Percentiles rank a stretch among this genome's conserved stretches.
phyloP scores from a whole-genome alignment of 371 early-diverging fungal genomes.

The Lichtheimia ramosa region DNA sequence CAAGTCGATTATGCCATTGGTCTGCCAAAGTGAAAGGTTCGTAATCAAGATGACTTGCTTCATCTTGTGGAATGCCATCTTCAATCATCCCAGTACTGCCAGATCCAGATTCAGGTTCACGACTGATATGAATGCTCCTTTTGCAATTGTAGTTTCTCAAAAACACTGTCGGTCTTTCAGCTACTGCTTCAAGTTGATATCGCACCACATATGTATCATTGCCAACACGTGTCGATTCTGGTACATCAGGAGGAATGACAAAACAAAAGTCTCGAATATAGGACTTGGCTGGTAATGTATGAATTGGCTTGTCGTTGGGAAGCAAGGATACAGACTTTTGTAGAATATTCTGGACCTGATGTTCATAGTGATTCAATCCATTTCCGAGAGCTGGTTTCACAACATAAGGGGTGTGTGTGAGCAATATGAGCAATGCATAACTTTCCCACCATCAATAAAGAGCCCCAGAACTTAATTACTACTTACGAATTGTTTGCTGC shows the following conservation, averaged over 20 bases:
- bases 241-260: slow-evolving; percentile 31
- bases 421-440: too few relatives aligned
- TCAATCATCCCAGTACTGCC: neutral
- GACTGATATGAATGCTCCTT: slow-evolving; percentile 16
- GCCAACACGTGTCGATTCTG: slow-evolving; percentile 36
- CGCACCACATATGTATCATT: slow-evolving; percentile 28
- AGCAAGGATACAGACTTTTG: too few relatives aligned
- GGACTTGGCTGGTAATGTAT: too few relatives aligned
- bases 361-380: too few relatives aligned
- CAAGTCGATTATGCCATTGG: slow-evolving; percentile 38
- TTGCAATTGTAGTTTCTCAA: slow-evolving; percentile 20
- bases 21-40: slow-evolving; percentile 31
- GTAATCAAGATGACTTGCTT: slow-evolving; percentile 17
- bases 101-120: neutral
- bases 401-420: too few relatives aligned
- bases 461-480: neutral
- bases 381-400: too few relatives aligned
- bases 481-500: slow-evolving; percentile 10
- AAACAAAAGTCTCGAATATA: slow-evolving; percentile 28
- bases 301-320: too few relatives aligned
- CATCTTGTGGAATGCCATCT: neutral
- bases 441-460: too few relatives aligned
- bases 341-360: too few relatives aligned
- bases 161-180: slow-evolving; percentile 29
- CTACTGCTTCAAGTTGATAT: slow-evolving; percentile 35